Base-by-base conservation (phyloP, 768 basidiomycete species). In the Candolleomyces eurysporus region DNA sequence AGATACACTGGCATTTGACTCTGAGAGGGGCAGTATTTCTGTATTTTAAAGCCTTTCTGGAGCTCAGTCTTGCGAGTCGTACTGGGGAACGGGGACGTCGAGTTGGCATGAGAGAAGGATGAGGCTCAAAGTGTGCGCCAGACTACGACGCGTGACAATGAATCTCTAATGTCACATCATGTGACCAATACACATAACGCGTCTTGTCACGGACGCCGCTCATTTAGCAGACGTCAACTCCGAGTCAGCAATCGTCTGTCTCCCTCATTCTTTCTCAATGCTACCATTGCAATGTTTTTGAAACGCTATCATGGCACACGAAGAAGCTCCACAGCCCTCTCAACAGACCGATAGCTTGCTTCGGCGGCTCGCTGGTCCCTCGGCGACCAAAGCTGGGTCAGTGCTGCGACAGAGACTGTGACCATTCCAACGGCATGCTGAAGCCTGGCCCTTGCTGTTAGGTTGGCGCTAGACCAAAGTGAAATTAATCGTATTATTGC, bases 401-500 rank as follows among this genome's bases (percentile, higher is more conserved):
- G 85, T 76, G 54, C 16, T 16, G 19, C 16, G 2, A 4, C 36
- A 36, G 36, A 36, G 36, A 36, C 36, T 36, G 9, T 32, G 36
- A 36, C 8, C 36, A 36, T 36, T 36, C 36, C 5, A 40, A 54
- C 32, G 52, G 19, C 26, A 7, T 17, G 13, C 21, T 42, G 55
- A 17, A 57, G 36, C 42, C 57, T 43, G 36, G 17, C 58, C 58
- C 31, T n/a, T 30, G 1, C 16, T 17, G 19, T 39, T 63, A 88
- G 90, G 57, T 82, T 92, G 61, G 82, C 89, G 8, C 84, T 84
- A 63, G 91, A 92, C 66, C 91, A 93, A 68, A 81, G 84, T 36
- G 93, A 93, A 69, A 90, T 96, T 49, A 96, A 95, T 66, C 85
- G 84, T 17, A 84, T 94, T 59, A 97, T 96, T 56, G 91, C 92